These are phyloP conservation scores for Clonostachys sp. DNA, from an alignment of 2,329 filamentous ascomycete species.

Conservation along the genomic window DNA sequence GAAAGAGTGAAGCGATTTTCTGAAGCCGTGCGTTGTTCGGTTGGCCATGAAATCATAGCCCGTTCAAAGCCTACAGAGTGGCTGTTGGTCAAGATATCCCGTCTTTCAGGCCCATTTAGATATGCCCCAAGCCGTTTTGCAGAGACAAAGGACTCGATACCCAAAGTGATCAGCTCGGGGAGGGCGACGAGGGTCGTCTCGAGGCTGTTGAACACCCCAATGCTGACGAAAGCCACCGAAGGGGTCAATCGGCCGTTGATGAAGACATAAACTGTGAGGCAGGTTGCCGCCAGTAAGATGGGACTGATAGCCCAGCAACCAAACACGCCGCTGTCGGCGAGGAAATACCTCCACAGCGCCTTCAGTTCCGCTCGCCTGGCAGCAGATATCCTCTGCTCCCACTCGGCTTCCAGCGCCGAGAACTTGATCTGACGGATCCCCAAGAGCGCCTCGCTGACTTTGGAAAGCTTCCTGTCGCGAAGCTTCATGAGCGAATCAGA, in stretches of 20 bases:
- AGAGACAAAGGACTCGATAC: conserved; percentile 70
- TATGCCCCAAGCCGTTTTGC: conserved; percentile 68
- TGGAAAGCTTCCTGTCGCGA: conserved; percentile 68
- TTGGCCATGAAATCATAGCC: conserved; percentile 71
- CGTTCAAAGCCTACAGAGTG: conserved; percentile 60
- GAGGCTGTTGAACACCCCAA: conserved; percentile 67
- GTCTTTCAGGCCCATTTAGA: conserved; percentile 61
- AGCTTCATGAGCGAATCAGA: conserved; percentile 72
- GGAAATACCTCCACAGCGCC: conserved; percentile 62
- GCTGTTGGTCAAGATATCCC: conserved; percentile 45
- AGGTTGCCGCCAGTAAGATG: conserved; percentile 67
- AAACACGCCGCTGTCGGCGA: conserved; percentile 57
- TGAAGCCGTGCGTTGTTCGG: conserved; percentile 56
- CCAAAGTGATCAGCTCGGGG: conserved; percentile 67
- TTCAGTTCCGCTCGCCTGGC: conserved; percentile 62
- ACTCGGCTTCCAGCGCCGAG: conserved; percentile 68
- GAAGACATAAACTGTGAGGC: conserved; percentile 63
- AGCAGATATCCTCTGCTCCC: conserved; percentile 65
- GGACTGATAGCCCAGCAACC: conserved; percentile 73
- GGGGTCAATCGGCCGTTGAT: conserved; percentile 60
- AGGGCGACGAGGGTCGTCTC: conserved; percentile 67
- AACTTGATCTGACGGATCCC: conserved; percentile 85
- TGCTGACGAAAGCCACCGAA: conserved; percentile 74
- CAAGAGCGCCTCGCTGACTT: conserved; percentile 71
- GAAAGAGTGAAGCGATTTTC: conserved; percentile 61